Evolutionary conservation across 768 basidiomycete species (phyloP), one percentile per base, ranked within the genome.

Genomic region (Kwoniella pini): DNA sequence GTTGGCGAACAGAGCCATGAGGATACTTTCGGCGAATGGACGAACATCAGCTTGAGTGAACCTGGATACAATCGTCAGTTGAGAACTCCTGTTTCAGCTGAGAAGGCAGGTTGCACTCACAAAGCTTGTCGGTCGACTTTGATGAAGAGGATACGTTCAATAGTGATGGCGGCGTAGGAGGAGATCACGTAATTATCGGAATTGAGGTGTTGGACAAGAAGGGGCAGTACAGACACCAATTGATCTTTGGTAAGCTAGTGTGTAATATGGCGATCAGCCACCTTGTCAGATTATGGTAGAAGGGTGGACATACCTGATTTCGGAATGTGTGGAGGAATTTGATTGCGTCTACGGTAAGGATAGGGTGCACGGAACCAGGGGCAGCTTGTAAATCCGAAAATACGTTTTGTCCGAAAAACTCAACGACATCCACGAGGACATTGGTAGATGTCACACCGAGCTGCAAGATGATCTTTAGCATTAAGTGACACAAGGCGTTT

Each of bases 121-220:
- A 91, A 72, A 24, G 90, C 81, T 63, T 85, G 84, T 3, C 82
- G 83, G 2, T 85, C 85, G 70, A 88, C 87, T 73, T 90, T 92
- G 78, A 97, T 96, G 79, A 86, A 91, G 39, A 99, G 80, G 54
- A 97, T 87, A 6, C 93, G 85, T 72, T 99, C 96, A 72, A 99
- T 94, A n/a, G 94, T 91, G 70, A 97, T 93, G 17, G 96, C 94
- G 9, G 94, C 92, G 78, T 97, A 98, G 0, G 95, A 94, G 71
- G 89, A 95, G 24, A 89, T 88, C 48, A 98, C 95, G 79, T 91
- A 94, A 74, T 92, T 91, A 52, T 83, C 81, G 19, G 90, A 91
- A 4, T 82, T 81, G 31, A 98, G 85, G 75, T 95, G 94, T 12
- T 83, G 86, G 26, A 88, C 85, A 10, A 98, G 85, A 19, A 90